Base-by-base conservation (phyloP, 1,139 yeast genomes). In the Kurtzmaniella quercitrusa region DNA sequence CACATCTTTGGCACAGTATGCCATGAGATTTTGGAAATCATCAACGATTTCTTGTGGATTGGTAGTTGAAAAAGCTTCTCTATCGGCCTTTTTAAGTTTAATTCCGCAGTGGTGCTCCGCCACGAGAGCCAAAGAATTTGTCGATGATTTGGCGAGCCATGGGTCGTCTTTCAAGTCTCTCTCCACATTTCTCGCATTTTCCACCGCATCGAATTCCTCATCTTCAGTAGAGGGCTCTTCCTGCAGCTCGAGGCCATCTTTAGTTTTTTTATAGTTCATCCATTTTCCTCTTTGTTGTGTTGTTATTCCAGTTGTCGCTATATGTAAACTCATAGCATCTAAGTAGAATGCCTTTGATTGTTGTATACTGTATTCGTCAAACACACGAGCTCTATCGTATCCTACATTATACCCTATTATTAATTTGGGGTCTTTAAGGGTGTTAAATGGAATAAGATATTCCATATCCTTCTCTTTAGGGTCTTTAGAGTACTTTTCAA, bases 301-400 rank as follows among this genome's bases (percentile, higher is more conserved):
- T 57, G 97, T 88, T 76, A 94, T 84, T 0, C 99, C 99, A 41
- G 87, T 82, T 1, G 82, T 81, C 0, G 98, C 95, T 33, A 91
- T 82, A 63, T 94, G 98, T 19, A 94, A 67, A 1, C 98, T 84
- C 93, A 93, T 86, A 1, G 96, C 93, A 60, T 94, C 99, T 44
- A 94, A 52, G 55, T 71, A 94, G 60, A 88, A 89, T 2, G 87
- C 86, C 53, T 83, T 80, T 0, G 95, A 72, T 40, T 73, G 77
- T 33, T 69, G 62, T 33, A 93, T 59, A 52, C 76, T 73, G 63
- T 94, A 94, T 60, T 94, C 98, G 44, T 94, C 98, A 33, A 71
- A 55, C 1, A 91, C 78, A 36, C 96, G 71, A 4, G 96, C 94
- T 39, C 99, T 73, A 61, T 94, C 99, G 57, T 83, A 94, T 17